Evolutionary conservation across 139 green algal species (phyloP), one percentile per base, ranked within the genome.

Genomic region (Chlamydomonas sphaeroides): DNA sequence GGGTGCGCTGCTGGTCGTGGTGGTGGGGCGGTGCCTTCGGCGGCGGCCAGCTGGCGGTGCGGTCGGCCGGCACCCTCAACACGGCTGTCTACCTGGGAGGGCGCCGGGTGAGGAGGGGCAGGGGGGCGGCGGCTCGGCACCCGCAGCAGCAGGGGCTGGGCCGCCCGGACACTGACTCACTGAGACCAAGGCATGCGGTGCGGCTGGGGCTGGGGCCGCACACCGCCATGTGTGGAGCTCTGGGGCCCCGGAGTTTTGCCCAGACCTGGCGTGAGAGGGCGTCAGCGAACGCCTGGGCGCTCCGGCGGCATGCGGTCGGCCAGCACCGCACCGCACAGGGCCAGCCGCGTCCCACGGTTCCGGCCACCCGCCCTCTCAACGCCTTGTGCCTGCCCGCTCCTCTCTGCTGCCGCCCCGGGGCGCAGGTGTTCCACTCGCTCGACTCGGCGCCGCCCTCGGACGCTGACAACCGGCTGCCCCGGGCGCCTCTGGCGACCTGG

Each of bases 1-100:
- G 41, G 39, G 32, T 80, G n/a, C 74, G 74, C 28, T 80, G 74
- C 74, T 71, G 74, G 59, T 59, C n/a, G n/a, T n/a, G 33, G 39
- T 80, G 74, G 74, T 62, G 57, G 74, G 39, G 35, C 30, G 38
- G 41, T 39, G 18, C 35, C 74, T 71, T 61, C 30, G 23, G 5
- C 5, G 36, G 63, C 14, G 74, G 74, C 4, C 74, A 62, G 39
- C 39, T 71, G 39, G 18, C 41, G 23, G 74, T 80, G 59, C 74
- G 74, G 1, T 48, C 39, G 21, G 14, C 59, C 2, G 30, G 25
- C 23, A 48, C 30, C 3, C 74, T 80, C 15, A 32, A 66, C 74
- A 80, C 59, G n/a, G 74, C 74, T 0, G 74, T 80, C 8, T 80
- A 80, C 38, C 18, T 71, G 28, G 74, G n/a, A 5, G 41, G 59